phyloP scores from a whole-genome alignment of 2,329 filamentous ascomycete species.

The Spiromastix sp. region DNA sequence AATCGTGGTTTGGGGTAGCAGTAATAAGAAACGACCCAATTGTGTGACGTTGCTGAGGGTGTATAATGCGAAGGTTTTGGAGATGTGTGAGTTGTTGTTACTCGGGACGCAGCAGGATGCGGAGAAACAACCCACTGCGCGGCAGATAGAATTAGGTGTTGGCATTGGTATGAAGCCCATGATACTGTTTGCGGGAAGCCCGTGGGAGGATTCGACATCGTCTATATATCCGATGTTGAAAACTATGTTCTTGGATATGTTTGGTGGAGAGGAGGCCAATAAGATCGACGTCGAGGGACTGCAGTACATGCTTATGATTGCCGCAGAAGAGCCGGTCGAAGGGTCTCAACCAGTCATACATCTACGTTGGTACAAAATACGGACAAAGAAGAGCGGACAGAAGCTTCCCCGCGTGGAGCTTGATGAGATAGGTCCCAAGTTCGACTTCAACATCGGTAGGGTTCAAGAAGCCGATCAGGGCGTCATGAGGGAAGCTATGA shows the following conservation, averaged over 20 bases:
- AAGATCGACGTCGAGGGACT: slow-evolving; percentile 92
- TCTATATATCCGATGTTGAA: slow-evolving; percentile 79
- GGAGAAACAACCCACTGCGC: slow-evolving; percentile 34
- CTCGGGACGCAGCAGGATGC: slow-evolving; percentile 54
- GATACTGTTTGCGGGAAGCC: slow-evolving; percentile 79
- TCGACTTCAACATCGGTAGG: slow-evolving; percentile 82
- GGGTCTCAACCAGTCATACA: slow-evolving; percentile 39
- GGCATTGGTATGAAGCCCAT: slow-evolving; percentile 79
- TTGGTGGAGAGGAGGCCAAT: slow-evolving; percentile 68
- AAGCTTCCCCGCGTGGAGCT: slow-evolving; percentile 83
- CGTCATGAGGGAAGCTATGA: slow-evolving; percentile 82
- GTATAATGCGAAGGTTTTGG: slow-evolving; percentile 77
- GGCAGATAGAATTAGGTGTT: slow-evolving; percentile 51
- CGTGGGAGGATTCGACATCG: slow-evolving; percentile 71
- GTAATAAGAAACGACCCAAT: slow-evolving; percentile 93
- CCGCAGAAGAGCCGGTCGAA: slow-evolving; percentile 54
- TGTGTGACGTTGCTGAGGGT: slow-evolving; percentile 72
- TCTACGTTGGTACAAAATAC: slow-evolving; percentile 74
- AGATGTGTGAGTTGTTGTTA: slow-evolving; percentile 88
- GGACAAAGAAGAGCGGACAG: slow-evolving; percentile 77
- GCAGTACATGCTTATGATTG: slow-evolving; percentile 78
- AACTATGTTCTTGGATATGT: slow-evolving; percentile 80
- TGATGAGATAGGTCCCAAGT: slow-evolving; percentile 88
- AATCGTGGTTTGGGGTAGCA: slow-evolving; percentile 71
- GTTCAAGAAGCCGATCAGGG: slow-evolving; percentile 66